A percentile compares a stretch with the other conserved stretches of the same genome.
These are phyloP conservation scores for Chlorella sp. DNA, from an alignment of 139 green algal species.

Conservation along the genomic window DNA sequence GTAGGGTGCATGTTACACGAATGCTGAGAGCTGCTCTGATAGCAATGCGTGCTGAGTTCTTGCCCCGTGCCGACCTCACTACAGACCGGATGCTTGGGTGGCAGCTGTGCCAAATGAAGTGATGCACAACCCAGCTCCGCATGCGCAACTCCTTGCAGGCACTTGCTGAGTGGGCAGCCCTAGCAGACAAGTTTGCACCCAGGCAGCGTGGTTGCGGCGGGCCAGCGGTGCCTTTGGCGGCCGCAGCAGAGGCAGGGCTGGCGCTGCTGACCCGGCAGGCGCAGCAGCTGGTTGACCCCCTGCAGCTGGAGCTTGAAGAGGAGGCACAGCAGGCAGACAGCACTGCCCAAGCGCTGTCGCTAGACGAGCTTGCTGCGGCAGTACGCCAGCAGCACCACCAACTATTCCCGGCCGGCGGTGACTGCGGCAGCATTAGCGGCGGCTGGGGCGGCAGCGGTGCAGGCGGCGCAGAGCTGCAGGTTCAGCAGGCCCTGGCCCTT, in stretches of 20 bases:
- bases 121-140: too few species aligned
- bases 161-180: slow-evolving; percentile 14
- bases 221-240: background rate
- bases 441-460: background rate
- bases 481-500: background rate
- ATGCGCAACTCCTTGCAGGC: background rate
- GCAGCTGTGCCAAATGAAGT: too few species aligned
- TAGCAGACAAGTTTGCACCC: background rate
- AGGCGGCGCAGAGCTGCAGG: background rate
- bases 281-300: background rate
- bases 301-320: background rate
- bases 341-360: background rate
- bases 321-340: background rate
- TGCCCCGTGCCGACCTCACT: too few species aligned
- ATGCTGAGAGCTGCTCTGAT: too few species aligned
- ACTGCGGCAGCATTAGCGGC: background rate
- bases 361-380: slow-evolving; percentile 16
- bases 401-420: background rate
- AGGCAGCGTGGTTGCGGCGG: background rate
- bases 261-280: slow-evolving; percentile 24
- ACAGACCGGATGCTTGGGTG: too few species aligned
- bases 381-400: slow-evolving; percentile 1
- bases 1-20: background rate
- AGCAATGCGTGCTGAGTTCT: too few species aligned
- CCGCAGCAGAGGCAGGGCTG: slow-evolving; percentile 23